Evolutionary conservation across 1,284 basidiomycete genomes (phyloP).

Genomic region (Sporisorium graminicola): DNA sequence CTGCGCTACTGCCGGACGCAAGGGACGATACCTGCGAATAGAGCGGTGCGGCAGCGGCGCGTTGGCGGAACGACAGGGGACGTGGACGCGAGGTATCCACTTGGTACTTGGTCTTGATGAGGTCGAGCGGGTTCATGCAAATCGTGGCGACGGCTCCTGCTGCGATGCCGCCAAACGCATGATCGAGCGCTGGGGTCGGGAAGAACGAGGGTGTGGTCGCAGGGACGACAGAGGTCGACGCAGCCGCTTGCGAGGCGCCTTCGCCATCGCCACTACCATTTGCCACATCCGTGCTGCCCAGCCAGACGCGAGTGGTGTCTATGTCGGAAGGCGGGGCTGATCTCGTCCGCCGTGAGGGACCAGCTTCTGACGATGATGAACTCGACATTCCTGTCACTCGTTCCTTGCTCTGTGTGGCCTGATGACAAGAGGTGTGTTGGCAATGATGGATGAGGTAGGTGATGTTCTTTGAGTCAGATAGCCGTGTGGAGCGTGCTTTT

Average conservation of each 20-base stretch:
- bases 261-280: conserved; percentile 21
- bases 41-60: background rate
- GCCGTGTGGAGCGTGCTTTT: conserved; percentile 15
- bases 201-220: conserved; percentile 53
- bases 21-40: conserved; percentile 15
- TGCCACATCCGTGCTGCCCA: conserved; percentile 26
- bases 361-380: conserved; percentile 18
- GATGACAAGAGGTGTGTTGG: background rate
- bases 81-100: conserved; percentile 70
- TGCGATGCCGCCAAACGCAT: conserved; percentile 92
- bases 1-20: background rate
- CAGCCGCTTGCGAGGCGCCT: conserved; percentile 18
- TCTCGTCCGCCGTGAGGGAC: conserved; percentile 17
- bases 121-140: conserved; percentile 97
- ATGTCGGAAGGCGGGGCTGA: background rate
- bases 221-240: conserved; percentile 7
- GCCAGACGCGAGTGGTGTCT: conserved; percentile 10
- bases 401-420: too few relatives aligned
- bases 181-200: conserved; percentile 75
- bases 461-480: conserved; percentile 7
- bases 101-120: conserved; percentile 95
- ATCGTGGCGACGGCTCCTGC: conserved; percentile 92
- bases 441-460: too few relatives aligned
- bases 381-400: conserved; percentile 9
- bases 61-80: conserved; percentile 22